phyloP scores from a whole-genome alignment of 2,329 filamentous ascomycete genomes.

The Didymella sp. region DNA sequence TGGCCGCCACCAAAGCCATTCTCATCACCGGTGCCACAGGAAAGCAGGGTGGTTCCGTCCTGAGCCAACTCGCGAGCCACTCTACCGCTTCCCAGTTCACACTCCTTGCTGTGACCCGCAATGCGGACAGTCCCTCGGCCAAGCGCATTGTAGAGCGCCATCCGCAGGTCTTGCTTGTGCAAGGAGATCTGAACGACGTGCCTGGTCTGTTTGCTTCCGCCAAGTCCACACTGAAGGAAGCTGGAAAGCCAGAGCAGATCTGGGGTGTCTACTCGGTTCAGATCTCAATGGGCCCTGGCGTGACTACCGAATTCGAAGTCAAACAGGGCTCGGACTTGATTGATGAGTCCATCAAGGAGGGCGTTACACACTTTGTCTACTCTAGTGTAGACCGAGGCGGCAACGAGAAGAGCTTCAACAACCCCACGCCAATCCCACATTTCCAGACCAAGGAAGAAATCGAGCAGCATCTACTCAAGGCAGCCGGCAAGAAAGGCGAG shows the following conservation, averaged over 20 bases:
- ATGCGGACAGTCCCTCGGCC: conserved; percentile 59
- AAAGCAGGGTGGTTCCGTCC: conserved; percentile 56
- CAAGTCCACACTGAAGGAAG: conserved; percentile 46
- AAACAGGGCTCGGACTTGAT: conserved; percentile 65
- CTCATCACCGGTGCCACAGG: conserved; percentile 57
- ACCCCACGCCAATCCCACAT: conserved; percentile 61
- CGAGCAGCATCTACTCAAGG: conserved; percentile 65
- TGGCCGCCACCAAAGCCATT: conserved; percentile 49
- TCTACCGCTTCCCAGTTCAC: conserved; percentile 50
- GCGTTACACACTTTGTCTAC: conserved; percentile 69
- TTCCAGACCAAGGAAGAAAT: conserved; percentile 68
- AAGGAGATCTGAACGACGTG: conserved; percentile 64
- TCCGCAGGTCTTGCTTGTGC: conserved; percentile 60
- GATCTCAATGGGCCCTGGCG: conserved; percentile 54
- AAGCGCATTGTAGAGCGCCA: conserved; percentile 57
- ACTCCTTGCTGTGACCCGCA: conserved; percentile 68
- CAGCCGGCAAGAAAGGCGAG: conserved; percentile 50
- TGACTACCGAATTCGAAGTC: conserved; percentile 57
- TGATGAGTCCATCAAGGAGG: conserved; percentile 62
- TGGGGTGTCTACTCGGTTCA: conserved; percentile 71
- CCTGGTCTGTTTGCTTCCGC: conserved; percentile 59
- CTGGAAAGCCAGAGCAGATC: conserved; percentile 48
- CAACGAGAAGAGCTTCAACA: conserved; percentile 58
- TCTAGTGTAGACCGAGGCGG: conserved; percentile 69
- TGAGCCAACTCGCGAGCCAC: conserved; percentile 51